These are phyloP conservation scores for Trichophyton rubrum DNA, from an alignment of 2,329 filamentous ascomycete species.

Conservation along the genomic window DNA sequence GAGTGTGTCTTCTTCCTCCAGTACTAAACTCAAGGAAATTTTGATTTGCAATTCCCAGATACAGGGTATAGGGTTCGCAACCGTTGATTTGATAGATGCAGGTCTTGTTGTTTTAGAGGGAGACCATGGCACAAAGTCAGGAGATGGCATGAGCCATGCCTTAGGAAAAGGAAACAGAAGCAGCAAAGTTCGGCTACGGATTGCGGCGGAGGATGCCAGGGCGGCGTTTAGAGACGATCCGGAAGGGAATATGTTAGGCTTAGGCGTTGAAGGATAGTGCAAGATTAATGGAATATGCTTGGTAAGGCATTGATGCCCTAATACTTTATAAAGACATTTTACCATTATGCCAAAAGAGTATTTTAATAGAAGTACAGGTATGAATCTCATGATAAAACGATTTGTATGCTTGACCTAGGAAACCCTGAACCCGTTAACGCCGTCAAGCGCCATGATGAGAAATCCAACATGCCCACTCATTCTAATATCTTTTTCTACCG, in stretches of 20 bases:
- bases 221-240: slow-evolving; percentile 78
- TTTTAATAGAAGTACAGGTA: not conserved
- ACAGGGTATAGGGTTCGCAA: slow-evolving; percentile 55
- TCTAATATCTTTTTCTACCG: slow-evolving; percentile 61
- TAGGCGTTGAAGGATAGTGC: slow-evolving; percentile 31
- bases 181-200: slow-evolving; percentile 71
- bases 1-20: slow-evolving; percentile 40
- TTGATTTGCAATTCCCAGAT: slow-evolving; percentile 41
- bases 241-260: slow-evolving; percentile 69
- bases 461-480: not conserved
- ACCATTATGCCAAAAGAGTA: not conserved
- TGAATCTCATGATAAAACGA: not conserved
- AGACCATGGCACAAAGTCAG: slow-evolving; percentile 18
- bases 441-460: slow-evolving; percentile 9
- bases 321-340: not conserved
- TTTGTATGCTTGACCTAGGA: not conserved
- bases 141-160: slow-evolving; percentile 28
- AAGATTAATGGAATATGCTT: not conserved
- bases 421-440: slow-evolving; percentile 3
- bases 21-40: slow-evolving; percentile 46
- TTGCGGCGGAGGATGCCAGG: slow-evolving; percentile 83
- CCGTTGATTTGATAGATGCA: slow-evolving; percentile 71
- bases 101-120: slow-evolving; percentile 73
- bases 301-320: not conserved
- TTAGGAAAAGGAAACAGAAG: slow-evolving; percentile 65